Conservation (phyloP, 2,329 filamentous ascomycete species). For the Polytolypa hystricis region DNA sequence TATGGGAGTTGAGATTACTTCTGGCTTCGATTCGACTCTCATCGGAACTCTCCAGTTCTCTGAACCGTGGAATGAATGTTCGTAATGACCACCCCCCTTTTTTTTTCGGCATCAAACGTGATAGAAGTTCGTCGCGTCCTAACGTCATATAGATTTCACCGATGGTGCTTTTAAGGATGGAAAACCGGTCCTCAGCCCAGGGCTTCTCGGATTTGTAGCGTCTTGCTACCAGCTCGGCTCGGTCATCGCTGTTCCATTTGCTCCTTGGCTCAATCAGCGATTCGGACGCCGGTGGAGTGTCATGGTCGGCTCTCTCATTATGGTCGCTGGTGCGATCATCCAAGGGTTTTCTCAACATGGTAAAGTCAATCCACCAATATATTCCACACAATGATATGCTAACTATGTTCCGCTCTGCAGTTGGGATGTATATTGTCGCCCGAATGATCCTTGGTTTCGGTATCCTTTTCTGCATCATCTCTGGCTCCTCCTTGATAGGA, state of each 20-base stretch:
- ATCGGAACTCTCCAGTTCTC: conserved; percentile 36
- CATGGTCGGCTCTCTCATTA: conserved; percentile 43
- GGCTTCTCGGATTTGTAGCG: conserved; percentile 41
- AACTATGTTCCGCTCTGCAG: conserved; percentile 20
- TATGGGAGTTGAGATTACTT: conserved; percentile 53
- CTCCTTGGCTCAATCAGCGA: conserved; percentile 44
- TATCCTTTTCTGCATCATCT: conserved; percentile 50
- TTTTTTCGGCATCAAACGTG: no score
- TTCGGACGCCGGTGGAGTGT: conserved; percentile 49
- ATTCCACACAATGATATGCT: neutral
- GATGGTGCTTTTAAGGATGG: conserved; percentile 13
- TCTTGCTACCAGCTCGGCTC: conserved; percentile 51
- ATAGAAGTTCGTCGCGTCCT: no score
- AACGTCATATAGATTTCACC: conserved; percentile 14
- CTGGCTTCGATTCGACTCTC: conserved; percentile 46
- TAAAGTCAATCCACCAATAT: no score
- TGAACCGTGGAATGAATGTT: conserved; percentile 29
- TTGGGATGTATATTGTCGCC: conserved; percentile 49
- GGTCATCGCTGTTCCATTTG: conserved; percentile 47
- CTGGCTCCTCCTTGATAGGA: conserved; percentile 47
- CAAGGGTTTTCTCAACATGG: conserved; percentile 43
- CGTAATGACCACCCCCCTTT: conserved; percentile 1
- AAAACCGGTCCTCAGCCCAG: conserved; percentile 14
- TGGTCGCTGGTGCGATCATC: conserved; percentile 45
- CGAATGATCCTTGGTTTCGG: conserved; percentile 51